Evolutionary conservation across 306 rosid genomes (phyloP).

Genomic region (Cicer chorassanicum): DNA sequence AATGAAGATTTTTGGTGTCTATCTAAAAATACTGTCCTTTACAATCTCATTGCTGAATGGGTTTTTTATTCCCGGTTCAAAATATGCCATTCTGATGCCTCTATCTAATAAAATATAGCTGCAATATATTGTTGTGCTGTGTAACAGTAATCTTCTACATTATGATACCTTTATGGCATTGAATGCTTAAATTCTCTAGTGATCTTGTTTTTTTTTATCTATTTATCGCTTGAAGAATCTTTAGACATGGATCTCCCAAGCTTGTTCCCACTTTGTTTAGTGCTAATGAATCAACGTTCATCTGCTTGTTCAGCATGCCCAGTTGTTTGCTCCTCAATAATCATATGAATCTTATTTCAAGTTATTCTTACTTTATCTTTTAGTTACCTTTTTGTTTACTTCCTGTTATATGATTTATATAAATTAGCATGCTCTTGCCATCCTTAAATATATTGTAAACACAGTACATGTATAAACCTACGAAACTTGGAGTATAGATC

Average conservation of each 20-base stretch:
- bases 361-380: not conserved
- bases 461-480: not conserved
- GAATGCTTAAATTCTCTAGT: not conserved
- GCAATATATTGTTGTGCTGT: not conserved
- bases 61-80: not conserved
- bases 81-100: not conserved
- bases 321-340: not conserved
- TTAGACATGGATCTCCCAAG: not conserved
- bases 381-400: not conserved
- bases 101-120: conserved; percentile 9
- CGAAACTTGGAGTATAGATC: not conserved
- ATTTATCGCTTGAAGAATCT: not conserved
- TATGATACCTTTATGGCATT: not conserved
- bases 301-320: not conserved
- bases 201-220: not conserved
- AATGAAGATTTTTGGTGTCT: conserved; percentile 22
- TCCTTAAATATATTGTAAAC: not conserved
- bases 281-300: not conserved
- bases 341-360: not conserved
- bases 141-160: conserved; percentile 11
- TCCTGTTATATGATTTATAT: not conserved
- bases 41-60: not conserved
- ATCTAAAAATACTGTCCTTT: conserved; percentile 28
- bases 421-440: not conserved
- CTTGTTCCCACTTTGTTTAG: not conserved